These are phyloP conservation scores for Piloderma croceum DNA, from an alignment of 768 basidiomycete genomes.

Conservation along the genomic window DNA sequence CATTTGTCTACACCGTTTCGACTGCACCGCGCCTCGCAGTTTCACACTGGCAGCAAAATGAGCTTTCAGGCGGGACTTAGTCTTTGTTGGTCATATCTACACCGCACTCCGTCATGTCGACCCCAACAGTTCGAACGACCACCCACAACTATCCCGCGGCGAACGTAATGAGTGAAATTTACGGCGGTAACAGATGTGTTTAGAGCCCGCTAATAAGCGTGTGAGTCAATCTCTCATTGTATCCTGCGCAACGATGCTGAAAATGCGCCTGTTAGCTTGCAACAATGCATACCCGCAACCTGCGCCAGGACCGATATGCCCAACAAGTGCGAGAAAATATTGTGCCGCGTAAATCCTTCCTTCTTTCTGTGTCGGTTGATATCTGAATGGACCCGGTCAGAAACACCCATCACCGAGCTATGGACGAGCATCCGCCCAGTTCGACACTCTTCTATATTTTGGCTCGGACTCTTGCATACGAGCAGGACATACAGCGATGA, in stretches of 20 bases:
- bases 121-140: too few relatives aligned
- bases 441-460: constrained; percentile 9
- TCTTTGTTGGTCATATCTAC: too few relatives aligned
- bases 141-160: too few relatives aligned
- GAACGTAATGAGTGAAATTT: too few relatives aligned
- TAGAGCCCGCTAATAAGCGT: constrained; percentile 1
- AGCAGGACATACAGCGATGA: constrained; percentile 4
- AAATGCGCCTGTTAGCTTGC: constrained; percentile 7
- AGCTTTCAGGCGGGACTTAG: too few relatives aligned
- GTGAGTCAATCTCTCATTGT: constrained; percentile 3
- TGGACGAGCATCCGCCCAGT: neutral
- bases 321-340: constrained; percentile 9
- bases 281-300: constrained; percentile 6
- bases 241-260: constrained; percentile 1
- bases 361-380: constrained; percentile 1
- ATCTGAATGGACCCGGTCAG: constrained; percentile 2
- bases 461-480: constrained; percentile 9
- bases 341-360: constrained; percentile 5
- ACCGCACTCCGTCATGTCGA: too few relatives aligned
- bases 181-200: too few relatives aligned
- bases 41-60: too few relatives aligned
- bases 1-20: too few relatives aligned
- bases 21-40: too few relatives aligned
- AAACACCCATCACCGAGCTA: neutral
- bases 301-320: constrained; percentile 7